A percentile compares a stretch with the other conserved stretches of the same genome.
Evolutionary conservation across 208 protist species (phyloP).

Genomic region (Trypanosomatidae sp.): DNA sequence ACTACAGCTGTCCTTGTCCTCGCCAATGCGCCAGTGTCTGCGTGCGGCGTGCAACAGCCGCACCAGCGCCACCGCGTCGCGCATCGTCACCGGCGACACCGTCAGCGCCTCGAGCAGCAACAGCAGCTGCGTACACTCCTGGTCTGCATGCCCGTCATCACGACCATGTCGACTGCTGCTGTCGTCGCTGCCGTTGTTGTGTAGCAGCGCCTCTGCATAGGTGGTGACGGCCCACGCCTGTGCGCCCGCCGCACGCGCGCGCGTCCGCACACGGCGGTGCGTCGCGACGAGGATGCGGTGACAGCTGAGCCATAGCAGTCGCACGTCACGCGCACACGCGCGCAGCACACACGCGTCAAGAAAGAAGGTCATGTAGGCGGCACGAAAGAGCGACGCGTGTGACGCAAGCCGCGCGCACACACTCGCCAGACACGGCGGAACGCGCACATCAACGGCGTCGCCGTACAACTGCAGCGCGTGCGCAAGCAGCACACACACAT

Average conservation of each 20-base stretch:
- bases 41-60: too few relatives aligned
- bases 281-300: constrained; percentile 21
- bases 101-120: constrained; percentile 39
- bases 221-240: constrained; percentile 40
- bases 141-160: not conserved
- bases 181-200: not conserved
- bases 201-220: not conserved
- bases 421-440: constrained; percentile 28
- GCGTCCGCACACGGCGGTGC: constrained; percentile 11
- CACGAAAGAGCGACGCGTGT: constrained; percentile 36
- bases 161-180: not conserved
- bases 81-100: constrained; percentile 30
- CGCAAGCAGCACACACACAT: too few relatives aligned
- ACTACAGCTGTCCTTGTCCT: not conserved
- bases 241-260: constrained; percentile 31
- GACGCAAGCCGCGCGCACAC: constrained; percentile 28
- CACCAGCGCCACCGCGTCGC: constrained; percentile 40
- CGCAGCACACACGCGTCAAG: constrained; percentile 60
- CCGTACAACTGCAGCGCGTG: too few relatives aligned
- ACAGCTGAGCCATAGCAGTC: constrained; percentile 27
- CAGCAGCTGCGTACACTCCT: constrained; percentile 1
- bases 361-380: constrained; percentile 57
- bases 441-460: too few relatives aligned
- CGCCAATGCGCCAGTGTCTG: too few relatives aligned
- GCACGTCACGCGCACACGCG: constrained; percentile 22